Evolutionary conservation across 768 basidiomycete genomes (phyloP), one percentile per base, ranked within the genome.

Genomic region (Termitomyces eurrhizus): DNA sequence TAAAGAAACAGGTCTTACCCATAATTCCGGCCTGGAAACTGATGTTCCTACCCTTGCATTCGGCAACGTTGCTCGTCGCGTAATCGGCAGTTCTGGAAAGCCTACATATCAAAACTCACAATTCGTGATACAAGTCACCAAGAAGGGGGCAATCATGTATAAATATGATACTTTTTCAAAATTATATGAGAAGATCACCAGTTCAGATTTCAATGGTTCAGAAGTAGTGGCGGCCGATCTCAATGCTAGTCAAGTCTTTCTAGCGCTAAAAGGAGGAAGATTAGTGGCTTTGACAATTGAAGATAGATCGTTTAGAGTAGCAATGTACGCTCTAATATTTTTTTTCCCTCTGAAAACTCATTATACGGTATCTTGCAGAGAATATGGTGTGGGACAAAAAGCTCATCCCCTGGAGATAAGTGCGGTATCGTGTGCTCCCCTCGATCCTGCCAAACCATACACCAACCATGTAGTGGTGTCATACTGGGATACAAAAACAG

Each of bases 121-220:
- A n/a, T 72, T 83, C 5, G 77, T 88, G 8, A 80, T 93, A 0
- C 94, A 95, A 72, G 87, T 94, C 16, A 90, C 90, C 1, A 73
- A 81, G 5, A 75, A 74, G 18, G 83, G 80, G 6, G 80, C 86
- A 6, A 69, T 75, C 24, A 72, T 92, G 24, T 69, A 90, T 5
- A 81, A 88, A 63, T 83, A 80, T 66, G 83, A 91, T 63, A 41
- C 70, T 1, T 67, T 67, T 4, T 62, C 82, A 9, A 73, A 73
- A 6, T 65, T 73, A n/a, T 86, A 82, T 67, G 67, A 66, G 11
- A 74, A 74, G 39, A 64, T 78, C 42, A 71, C 75, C 56, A 60
- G 72, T n/a, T 85, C 82, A 78, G 70, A 62, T 18, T 55, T 45
- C 16, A 14, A 69, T 16, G 60, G 66, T 42, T 44, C 74, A 21